Evolutionary conservation across 2,329 filamentous ascomycete genomes (phyloP).

Genomic region (Ascochyta rabiei): DNA sequence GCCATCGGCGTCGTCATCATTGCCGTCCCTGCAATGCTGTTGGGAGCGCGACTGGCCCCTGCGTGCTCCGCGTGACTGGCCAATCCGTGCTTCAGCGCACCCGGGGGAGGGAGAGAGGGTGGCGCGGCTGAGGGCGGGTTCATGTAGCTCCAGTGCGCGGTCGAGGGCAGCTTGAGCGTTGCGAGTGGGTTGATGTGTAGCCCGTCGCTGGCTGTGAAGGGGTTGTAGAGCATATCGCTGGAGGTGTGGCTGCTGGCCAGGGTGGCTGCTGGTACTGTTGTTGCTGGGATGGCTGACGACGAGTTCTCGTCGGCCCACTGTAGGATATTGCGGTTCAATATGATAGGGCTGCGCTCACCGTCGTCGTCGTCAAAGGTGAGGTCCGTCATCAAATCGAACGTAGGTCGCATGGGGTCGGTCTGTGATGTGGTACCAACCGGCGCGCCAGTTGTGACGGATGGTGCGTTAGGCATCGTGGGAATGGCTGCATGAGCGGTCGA

Average conservation of each 20-base stretch:
- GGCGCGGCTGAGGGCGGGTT: neutral
- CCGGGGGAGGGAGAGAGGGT: slow-evolving; percentile 4
- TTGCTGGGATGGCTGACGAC: slow-evolving; percentile 2
- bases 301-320: slow-evolving; percentile 47
- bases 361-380: slow-evolving; percentile 30
- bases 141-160: slow-evolving; percentile 16
- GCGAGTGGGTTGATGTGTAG: slow-evolving; percentile 39
- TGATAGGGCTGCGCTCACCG: slow-evolving; percentile 35
- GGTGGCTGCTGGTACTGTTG: neutral
- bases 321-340: slow-evolving; percentile 47
- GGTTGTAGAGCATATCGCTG: slow-evolving; percentile 16
- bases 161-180: slow-evolving; percentile 33
- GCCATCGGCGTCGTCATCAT: too few species aligned
- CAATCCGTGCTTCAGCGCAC: neutral
- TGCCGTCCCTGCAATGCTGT: neutral
- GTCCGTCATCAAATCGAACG: slow-evolving; percentile 28
- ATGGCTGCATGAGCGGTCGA: neutral
- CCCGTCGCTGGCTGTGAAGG: slow-evolving; percentile 26
- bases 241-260: neutral
- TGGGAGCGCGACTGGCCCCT: neutral
- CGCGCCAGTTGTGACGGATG: neutral
- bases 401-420: slow-evolving; percentile 18
- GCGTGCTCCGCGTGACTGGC: neutral
- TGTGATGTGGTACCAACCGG: slow-evolving; percentile 14
- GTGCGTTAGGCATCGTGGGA: neutral